Evolutionary conservation across 2,329 filamentous ascomycete genomes (phyloP).

Genomic region (Cladophialophora chaetospira): DNA sequence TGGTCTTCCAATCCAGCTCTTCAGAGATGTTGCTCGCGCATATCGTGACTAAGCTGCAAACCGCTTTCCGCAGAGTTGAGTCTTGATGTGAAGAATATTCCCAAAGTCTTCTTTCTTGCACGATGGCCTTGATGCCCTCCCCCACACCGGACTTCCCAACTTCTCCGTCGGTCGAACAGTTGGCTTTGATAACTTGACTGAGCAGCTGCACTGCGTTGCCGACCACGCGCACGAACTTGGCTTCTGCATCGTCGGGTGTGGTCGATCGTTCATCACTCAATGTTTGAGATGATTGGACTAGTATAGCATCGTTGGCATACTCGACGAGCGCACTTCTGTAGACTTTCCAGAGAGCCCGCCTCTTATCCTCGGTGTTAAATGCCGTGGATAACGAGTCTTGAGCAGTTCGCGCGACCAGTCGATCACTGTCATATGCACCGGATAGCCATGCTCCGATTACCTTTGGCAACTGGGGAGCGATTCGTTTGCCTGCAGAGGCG

Average conservation of each 20-base stretch:
- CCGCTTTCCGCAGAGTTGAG: conserved; percentile 58
- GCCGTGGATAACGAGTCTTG: conserved; percentile 73
- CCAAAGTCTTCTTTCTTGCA: conserved; percentile 66
- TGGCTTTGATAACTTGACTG: conserved; percentile 50
- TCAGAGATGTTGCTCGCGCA: conserved; percentile 52
- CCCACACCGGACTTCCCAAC: conserved; percentile 25
- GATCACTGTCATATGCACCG: conserved; percentile 84
- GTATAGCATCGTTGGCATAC: conserved; percentile 75
- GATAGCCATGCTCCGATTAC: conserved; percentile 89
- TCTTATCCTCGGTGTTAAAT: conserved; percentile 78
- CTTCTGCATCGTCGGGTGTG: conserved; percentile 78
- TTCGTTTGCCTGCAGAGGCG: conserved; percentile 69
- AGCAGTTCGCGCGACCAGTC: conserved; percentile 73
- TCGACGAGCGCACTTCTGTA: conserved; percentile 81
- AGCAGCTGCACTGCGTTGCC: conserved; percentile 60
- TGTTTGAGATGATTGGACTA: conserved; percentile 75
- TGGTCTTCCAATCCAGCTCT: conserved; percentile 62
- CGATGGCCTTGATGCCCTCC: conserved; percentile 45
- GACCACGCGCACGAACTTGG: conserved; percentile 82
- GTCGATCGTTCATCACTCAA: conserved; percentile 88
- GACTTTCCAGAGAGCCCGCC: conserved; percentile 72
- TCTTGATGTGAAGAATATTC: conserved; percentile 59
- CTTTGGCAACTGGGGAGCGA: conserved; percentile 75
- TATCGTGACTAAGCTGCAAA: conserved; percentile 59
- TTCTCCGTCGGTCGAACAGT: conserved; percentile 29